Evolutionary conservation across 2,329 filamentous ascomycete species (phyloP).

Genomic region (Curvularia eragrostidis): DNA sequence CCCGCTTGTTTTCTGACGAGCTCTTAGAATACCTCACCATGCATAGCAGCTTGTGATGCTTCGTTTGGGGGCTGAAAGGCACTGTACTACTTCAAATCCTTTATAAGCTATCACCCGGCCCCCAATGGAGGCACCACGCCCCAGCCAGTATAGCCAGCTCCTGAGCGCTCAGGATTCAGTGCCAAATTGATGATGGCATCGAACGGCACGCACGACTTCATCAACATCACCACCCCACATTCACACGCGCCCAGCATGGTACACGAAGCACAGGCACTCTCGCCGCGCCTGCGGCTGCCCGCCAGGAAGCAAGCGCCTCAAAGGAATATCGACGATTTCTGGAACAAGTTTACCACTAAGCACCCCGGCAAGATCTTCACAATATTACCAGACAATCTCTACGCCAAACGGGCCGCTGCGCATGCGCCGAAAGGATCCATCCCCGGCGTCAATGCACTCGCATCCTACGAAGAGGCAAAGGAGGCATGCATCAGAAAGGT

Average conservation of each 20-base stretch:
- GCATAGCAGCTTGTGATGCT: conserved; percentile 32
- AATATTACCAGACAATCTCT: conserved; percentile 72
- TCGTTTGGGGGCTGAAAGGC: conserved; percentile 42
- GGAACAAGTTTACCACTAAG: conserved; percentile 72
- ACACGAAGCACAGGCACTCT: conserved; percentile 31
- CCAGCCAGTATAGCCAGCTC: conserved; percentile 23
- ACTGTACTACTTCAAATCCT: conserved; percentile 18
- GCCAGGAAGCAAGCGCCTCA: conserved; percentile 66
- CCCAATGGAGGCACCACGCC: conserved; percentile 38
- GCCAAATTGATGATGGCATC: conserved; percentile 45
- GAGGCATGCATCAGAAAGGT: conserved; percentile 70
- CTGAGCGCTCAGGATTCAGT: conserved; percentile 23
- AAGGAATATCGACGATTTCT: conserved; percentile 73
- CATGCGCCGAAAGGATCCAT: conserved; percentile 60
- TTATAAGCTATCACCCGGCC: conserved; percentile 36
- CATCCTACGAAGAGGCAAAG: conserved; percentile 75
- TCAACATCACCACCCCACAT: conserved; percentile 46
- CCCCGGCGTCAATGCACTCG: conserved; percentile 67
- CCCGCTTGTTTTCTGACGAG: conserved; percentile 44
- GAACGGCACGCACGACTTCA: conserved; percentile 46
- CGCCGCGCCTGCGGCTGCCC: conserved; percentile 30
- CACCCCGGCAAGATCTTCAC: conserved; percentile 75
- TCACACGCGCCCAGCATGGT: conserved; percentile 48
- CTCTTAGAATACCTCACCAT: conserved; percentile 42
- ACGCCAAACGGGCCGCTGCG: conserved; percentile 66